A percentile compares a stretch with the other conserved stretches of the same genome.
Evolutionary conservation across 2,329 filamentous ascomycete genomes (phyloP).

Genomic region (Fusarium nurragi): DNA sequence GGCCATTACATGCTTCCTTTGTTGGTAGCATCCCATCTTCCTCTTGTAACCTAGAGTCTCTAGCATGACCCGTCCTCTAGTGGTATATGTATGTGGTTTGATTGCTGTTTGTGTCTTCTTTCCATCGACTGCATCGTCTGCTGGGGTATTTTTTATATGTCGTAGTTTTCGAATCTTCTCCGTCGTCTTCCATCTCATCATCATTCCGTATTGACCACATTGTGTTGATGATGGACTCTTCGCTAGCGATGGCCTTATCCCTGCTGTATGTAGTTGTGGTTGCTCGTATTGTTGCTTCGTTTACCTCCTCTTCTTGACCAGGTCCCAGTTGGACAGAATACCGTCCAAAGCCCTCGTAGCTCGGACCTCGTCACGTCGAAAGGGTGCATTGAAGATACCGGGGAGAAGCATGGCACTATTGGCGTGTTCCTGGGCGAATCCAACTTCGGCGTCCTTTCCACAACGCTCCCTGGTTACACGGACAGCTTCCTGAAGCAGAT

Average conservation of each 20-base stretch:
- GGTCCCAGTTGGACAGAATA: conserved; percentile 61
- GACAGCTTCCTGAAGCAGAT: conserved; percentile 78
- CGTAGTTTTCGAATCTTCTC: conserved; percentile 13
- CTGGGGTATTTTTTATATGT: conserved; percentile 13
- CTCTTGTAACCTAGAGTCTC: conserved; percentile 17
- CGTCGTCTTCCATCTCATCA: conserved; percentile 1
- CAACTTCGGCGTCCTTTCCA: conserved; percentile 72
- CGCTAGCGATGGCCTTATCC: not conserved
- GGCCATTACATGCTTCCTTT: conserved; percentile 32
- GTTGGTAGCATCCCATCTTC: conserved; percentile 1
- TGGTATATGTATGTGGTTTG: conserved; percentile 25
- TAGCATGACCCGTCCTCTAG: conserved; percentile 29
- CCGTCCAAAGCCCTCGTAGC: conserved; percentile 64
- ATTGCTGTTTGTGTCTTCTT: conserved; percentile 21
- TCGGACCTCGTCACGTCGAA: conserved; percentile 67
- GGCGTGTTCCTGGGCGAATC: conserved; percentile 81
- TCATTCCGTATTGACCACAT: conserved; percentile 5
- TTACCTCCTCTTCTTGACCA: conserved; percentile 58
- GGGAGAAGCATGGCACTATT: conserved; percentile 74
- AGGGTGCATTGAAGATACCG: conserved; percentile 67
- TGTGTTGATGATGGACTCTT: not conserved
- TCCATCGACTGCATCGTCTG: conserved; percentile 9
- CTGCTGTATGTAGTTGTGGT: not conserved
- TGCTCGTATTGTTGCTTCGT: not conserved
- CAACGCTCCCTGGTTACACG: conserved; percentile 72